phyloP scores from a whole-genome alignment of 192 early-diverging fungal species.

The Coemansia erecta region DNA sequence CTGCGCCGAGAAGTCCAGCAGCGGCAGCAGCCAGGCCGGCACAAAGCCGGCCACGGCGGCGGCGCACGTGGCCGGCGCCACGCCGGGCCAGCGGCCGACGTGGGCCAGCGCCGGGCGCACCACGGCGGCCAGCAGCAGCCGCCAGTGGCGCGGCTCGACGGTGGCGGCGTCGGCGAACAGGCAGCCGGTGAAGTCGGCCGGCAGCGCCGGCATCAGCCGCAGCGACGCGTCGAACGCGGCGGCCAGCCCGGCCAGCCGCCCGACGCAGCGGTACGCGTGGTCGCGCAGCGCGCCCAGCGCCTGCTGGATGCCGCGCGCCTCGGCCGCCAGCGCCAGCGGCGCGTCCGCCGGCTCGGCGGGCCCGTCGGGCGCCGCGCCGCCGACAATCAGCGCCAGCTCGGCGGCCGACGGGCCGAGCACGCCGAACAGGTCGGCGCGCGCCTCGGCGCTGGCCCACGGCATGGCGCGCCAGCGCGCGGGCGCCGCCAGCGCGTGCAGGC shows the following conservation, averaged over 20 bases:
- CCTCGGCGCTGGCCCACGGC: slow-evolving; percentile 32
- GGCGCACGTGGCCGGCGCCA: neutral
- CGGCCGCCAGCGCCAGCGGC: slow-evolving; percentile 3
- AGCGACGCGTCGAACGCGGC: slow-evolving; percentile 8
- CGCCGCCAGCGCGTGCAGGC: slow-evolving; percentile 45
- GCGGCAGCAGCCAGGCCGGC: slow-evolving; percentile 24
- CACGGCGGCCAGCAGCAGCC: slow-evolving; percentile 22
- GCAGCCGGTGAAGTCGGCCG: slow-evolving; percentile 22
- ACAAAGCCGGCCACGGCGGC: slow-evolving; percentile 15
- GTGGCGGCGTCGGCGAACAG: slow-evolving; percentile 32
- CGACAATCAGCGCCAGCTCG: slow-evolving; percentile 20
- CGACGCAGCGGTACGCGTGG: slow-evolving; percentile 35
- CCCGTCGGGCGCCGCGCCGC: neutral
- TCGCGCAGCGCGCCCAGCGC: slow-evolving; percentile 24
- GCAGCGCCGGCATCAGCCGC: slow-evolving; percentile 13
- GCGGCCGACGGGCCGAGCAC: slow-evolving; percentile 26
- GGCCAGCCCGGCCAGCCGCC: slow-evolving; percentile 20
- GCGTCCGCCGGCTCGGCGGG: neutral
- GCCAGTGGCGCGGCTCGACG: slow-evolving; percentile 41
- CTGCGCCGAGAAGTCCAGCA: slow-evolving; percentile 25
- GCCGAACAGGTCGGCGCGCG: slow-evolving; percentile 23
- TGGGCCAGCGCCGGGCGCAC: slow-evolving; percentile 16
- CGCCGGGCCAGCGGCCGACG: slow-evolving; percentile 41
- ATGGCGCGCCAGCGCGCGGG: slow-evolving; percentile 19
- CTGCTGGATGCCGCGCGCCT: slow-evolving; percentile 20